A percentile compares a stretch with the other conserved stretches of the same genome.
These are phyloP conservation scores for Petunia axillaris DNA, from an alignment of 257 asterid genomes.

Conservation along the genomic window DNA sequence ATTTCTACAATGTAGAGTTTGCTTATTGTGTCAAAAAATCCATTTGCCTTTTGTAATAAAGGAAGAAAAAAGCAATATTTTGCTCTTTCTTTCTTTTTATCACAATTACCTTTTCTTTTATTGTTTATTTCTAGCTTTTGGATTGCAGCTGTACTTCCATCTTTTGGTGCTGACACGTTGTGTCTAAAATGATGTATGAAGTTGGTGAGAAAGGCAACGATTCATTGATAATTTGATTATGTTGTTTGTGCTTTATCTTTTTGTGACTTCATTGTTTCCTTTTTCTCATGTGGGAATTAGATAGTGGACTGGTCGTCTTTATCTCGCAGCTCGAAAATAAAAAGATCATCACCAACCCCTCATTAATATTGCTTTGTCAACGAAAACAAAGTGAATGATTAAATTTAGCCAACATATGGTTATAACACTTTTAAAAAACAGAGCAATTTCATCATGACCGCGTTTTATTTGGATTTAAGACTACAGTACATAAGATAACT, in stretches of 20 bases:
- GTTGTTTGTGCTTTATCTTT: neutral
- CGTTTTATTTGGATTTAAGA: too few relatives aligned
- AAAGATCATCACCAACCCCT: neutral
- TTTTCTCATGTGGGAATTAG: neutral
- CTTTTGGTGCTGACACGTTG: slow-evolving; percentile 32
- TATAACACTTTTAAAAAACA: too few relatives aligned
- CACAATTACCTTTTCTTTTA: neutral
- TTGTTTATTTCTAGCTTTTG: neutral
- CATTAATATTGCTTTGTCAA: neutral
- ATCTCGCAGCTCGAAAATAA: neutral
- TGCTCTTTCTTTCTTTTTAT: slow-evolving; percentile 21
- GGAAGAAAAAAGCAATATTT: slow-evolving; percentile 26
- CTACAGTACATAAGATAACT: too few relatives aligned
- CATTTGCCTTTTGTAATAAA: slow-evolving; percentile 26
- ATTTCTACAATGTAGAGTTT: slow-evolving; percentile 21
- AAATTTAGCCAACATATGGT: neutral
- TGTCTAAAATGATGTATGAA: neutral
- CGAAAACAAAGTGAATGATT: neutral
- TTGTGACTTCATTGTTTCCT: neutral
- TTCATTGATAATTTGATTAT: neutral
- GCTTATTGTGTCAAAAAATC: slow-evolving; percentile 15
- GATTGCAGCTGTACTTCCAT: slow-evolving; percentile 44
- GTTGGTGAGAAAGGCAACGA: slow-evolving; percentile 1
- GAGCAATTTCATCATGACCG: neutral
- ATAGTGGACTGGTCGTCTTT: neutral